phyloP scores from a whole-genome alignment of 2,329 filamentous ascomycete genomes.

The Sordariomycetes sp. region DNA sequence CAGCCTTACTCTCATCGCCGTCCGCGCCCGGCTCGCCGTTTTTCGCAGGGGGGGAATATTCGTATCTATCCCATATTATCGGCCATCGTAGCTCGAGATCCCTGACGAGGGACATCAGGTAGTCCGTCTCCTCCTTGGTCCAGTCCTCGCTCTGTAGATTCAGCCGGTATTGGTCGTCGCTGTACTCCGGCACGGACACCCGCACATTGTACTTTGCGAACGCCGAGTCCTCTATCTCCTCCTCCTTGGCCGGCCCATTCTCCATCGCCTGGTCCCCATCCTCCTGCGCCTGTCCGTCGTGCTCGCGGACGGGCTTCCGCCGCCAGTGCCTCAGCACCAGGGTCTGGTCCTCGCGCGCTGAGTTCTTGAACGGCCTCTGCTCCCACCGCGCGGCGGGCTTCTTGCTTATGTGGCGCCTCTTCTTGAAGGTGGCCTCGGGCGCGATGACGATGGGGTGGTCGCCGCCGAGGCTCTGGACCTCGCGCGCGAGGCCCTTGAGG shows the following conservation, averaged over 20 bases:
- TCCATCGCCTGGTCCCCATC: constrained; percentile 14
- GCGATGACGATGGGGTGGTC: constrained; percentile 59
- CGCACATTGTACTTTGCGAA: constrained; percentile 87
- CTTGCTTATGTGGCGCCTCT: constrained; percentile 39
- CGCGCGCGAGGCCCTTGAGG: constrained; percentile 53
- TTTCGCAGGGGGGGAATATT: constrained; percentile 45
- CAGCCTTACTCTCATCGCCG: constrained; percentile 37
- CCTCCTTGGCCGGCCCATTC: constrained; percentile 10
- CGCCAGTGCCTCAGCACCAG: constrained; percentile 75
- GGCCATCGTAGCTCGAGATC: constrained; percentile 87
- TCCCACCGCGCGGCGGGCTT: constrained; percentile 55
- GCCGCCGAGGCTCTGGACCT: constrained; percentile 55
- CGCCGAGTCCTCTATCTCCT: constrained; percentile 42
- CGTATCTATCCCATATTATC: constrained; percentile 86
- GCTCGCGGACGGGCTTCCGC: constrained; percentile 40
- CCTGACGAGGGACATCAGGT: constrained; percentile 63
- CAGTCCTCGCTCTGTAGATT: constrained; percentile 67
- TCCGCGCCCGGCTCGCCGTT: constrained; percentile 33
- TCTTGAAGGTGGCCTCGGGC: constrained; percentile 47
- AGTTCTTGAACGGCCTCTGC: constrained; percentile 62
- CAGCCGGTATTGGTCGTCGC: constrained; percentile 73
- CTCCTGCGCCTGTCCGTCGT: constrained; percentile 24
- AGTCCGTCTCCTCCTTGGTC: constrained; percentile 90
- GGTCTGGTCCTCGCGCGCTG: constrained; percentile 56
- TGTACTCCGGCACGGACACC: constrained; percentile 70